Conservation (phyloP, 164 flowering plant species). For the Stephania yunnanensis region DNA sequence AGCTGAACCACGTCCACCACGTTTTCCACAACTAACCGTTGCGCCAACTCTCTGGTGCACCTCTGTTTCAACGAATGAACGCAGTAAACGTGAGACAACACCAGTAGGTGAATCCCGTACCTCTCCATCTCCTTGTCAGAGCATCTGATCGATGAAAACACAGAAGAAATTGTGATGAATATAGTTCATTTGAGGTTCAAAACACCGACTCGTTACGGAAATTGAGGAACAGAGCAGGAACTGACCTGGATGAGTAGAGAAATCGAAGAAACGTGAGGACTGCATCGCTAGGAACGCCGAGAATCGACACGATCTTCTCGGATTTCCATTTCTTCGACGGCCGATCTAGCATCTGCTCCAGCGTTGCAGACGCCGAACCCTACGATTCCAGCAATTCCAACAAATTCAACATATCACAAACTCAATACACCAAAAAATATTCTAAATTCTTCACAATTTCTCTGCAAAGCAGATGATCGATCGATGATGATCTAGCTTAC, state of each 20-base stretch:
- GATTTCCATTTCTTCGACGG: constrained; percentile 41
- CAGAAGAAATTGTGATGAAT: neutral
- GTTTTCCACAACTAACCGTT: constrained; percentile 48
- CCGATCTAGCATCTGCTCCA: constrained; percentile 56
- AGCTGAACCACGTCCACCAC: constrained; percentile 84
- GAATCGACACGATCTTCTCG: constrained; percentile 46
- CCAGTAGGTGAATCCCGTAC: constrained; percentile 76
- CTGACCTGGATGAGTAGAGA: constrained; percentile 61
- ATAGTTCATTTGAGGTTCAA: no score
- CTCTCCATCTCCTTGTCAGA: constrained; percentile 61
- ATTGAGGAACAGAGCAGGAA: neutral
- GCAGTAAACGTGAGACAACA: constrained; percentile 68
- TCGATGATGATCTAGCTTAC: constrained; percentile 22
- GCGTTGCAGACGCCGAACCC: constrained; percentile 67
- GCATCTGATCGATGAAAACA: constrained; percentile 35
- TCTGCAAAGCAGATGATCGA: no score
- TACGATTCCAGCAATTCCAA: constrained; percentile 18
- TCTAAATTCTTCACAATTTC: no score
- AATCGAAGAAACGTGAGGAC: constrained; percentile 59
- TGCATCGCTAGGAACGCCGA: constrained; percentile 79
- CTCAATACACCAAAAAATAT: no score
- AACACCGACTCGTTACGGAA: no score
- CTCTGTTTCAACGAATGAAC: constrained; percentile 64
- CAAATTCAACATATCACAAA: neutral
- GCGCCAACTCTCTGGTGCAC: constrained; percentile 47